Evolutionary conservation across 495 filamentous ascomycete genomes (phyloP), one percentile per base, ranked within the genome.

Genomic region (Aspergillus panamensis): DNA sequence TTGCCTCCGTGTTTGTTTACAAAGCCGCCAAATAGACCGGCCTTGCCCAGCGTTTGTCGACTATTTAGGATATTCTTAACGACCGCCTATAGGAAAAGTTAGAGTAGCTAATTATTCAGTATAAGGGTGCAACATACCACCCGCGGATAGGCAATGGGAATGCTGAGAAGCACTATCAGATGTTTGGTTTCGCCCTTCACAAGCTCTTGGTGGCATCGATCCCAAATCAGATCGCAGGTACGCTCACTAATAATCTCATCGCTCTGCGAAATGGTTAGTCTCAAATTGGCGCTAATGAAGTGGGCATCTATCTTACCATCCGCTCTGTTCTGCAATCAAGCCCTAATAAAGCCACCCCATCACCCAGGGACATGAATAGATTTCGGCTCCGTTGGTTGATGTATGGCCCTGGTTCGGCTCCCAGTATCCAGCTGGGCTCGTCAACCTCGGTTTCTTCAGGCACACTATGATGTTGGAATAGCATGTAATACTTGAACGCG

Each of bases 401-500:
- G 71, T 97, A 97, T 13, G 95, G 95, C 8, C 94, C 94, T 10
- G 87, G 88, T 16, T 79, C 71, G 31, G 80, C 76, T 21, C 94
- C 94, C 14, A 97, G 76, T 29, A 92, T 69, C 95, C 95, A 98
- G 69, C 89, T 96, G 8, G 92, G 91, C 69, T 98, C 94, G 14
- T 90, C 81, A 55, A 82, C 74, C 61, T 92, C 84, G 1, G 83
- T 87, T 71, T 97, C 93, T 14, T 87, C 83, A 0, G 81, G 78
- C 19, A 93, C 77, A 63, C 86, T 94, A 69, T 98, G 94, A 65
- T 98, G 94, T 71, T 98, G 94, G 75, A 97, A 98, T 7, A 98
- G 80, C 84, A 98, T 85, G 66, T 98, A 98, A 66, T 97, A 97
- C 68, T 97, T 98, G 79, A 93, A 96, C 1, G 93, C 94, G 48